These are phyloP conservation scores for Domatiomyces globalis DNA, from an alignment of 2,329 filamentous ascomycete species.

Conservation along the genomic window DNA sequence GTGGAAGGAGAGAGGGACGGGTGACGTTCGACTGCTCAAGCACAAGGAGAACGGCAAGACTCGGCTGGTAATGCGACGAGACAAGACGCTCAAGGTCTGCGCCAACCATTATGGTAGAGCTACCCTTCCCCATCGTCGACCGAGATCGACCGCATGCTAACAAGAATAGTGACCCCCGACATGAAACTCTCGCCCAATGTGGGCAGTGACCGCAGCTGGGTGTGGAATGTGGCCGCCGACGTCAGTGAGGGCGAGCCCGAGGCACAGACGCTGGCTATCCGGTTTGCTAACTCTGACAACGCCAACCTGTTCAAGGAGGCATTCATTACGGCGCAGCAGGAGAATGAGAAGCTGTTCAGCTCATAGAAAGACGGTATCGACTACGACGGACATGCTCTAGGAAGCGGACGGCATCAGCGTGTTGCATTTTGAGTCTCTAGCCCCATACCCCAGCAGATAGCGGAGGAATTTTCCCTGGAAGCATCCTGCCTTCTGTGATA, in stretches of 20 bases:
- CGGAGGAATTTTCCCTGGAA: neutral
- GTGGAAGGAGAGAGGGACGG: conserved; percentile 99
- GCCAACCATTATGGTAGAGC: conserved; percentile 95
- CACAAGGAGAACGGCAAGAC: conserved; percentile 99
- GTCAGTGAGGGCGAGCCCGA: conserved; percentile 97
- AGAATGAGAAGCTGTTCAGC: conserved; percentile 80
- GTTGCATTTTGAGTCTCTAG: neutral
- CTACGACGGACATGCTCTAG: neutral
- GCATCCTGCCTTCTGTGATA: neutral
- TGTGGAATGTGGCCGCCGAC: conserved; percentile 96
- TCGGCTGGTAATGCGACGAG: conserved; percentile 90
- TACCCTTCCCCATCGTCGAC: neutral
- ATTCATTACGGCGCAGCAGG: conserved; percentile 91
- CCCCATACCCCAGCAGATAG: neutral
- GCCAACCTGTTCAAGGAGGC: conserved; percentile 96
- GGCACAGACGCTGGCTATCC: conserved; percentile 88
- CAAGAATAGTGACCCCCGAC: conserved; percentile 66
- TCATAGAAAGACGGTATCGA: neutral
- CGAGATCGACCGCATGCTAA: neutral
- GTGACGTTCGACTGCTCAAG: conserved; percentile 90
- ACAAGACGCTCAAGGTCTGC: conserved; percentile 99
- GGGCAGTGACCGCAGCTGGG: conserved; percentile 95
- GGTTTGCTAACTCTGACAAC: conserved; percentile 95
- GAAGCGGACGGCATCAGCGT: neutral
- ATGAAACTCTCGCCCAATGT: conserved; percentile 99